These are phyloP conservation scores for Flueggea neowawraea DNA, from an alignment of 441 rosid genomes.

Conservation along the genomic window DNA sequence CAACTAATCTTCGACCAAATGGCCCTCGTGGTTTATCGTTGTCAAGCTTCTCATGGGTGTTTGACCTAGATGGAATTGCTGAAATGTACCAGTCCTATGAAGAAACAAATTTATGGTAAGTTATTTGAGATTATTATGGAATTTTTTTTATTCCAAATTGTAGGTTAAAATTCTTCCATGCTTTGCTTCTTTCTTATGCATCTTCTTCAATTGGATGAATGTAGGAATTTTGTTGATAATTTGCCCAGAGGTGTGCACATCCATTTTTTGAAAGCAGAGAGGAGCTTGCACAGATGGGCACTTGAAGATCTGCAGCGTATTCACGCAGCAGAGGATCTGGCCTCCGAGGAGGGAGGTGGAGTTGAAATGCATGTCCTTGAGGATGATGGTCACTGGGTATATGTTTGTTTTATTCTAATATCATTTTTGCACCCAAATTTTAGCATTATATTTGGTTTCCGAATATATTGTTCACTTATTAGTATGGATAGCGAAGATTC, in stretches of 20 bases:
- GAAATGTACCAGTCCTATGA: conserved; percentile 86
- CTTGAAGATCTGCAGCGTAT: conserved; percentile 91
- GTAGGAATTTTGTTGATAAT: conserved; percentile 84
- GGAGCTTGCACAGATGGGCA: conserved; percentile 98
- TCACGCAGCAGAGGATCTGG: conserved; percentile 83
- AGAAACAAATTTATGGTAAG: conserved; percentile 89
- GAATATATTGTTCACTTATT: no score
- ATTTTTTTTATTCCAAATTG: neutral
- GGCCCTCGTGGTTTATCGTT: conserved; percentile 30
- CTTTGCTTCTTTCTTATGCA: conserved; percentile 7
- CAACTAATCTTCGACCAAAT: conserved; percentile 66
- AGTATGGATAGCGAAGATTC: no score
- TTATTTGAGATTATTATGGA: neutral
- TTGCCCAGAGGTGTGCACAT: conserved; percentile 88
- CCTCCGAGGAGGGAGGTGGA: conserved; percentile 86
- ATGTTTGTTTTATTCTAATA: conserved; percentile 12
- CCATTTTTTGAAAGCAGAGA: conserved; percentile 91
- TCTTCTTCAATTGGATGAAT: conserved; percentile 7
- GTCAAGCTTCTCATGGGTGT: conserved; percentile 78
- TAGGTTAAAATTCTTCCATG: neutral
- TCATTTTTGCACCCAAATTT: neutral
- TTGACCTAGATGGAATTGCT: conserved; percentile 76
- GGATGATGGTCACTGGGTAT: conserved; percentile 99
- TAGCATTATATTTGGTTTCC: no score
- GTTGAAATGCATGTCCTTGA: conserved; percentile 98